A percentile compares a stretch with the other conserved stretches of the same genome.
Evolutionary conservation across 2,329 filamentous ascomycete species (phyloP).

Genomic region (Nigrograna mackinnonii): DNA sequence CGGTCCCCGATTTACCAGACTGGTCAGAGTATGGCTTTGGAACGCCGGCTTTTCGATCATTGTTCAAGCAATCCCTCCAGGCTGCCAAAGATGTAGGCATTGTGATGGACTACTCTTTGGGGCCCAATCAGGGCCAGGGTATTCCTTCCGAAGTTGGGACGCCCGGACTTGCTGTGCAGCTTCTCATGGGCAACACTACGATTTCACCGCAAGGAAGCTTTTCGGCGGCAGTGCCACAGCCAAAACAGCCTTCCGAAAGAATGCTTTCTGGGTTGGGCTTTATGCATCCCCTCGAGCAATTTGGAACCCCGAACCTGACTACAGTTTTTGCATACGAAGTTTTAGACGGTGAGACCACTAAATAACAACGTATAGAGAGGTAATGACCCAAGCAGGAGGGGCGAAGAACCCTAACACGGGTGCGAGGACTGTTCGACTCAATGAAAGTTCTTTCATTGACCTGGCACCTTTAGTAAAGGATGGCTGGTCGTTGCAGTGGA

Average conservation of each 20-base stretch:
- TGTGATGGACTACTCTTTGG: slow-evolving; percentile 53
- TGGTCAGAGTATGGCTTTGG: slow-evolving; percentile 47
- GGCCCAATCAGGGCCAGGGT: slow-evolving; percentile 53
- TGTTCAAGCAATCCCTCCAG: slow-evolving; percentile 22
- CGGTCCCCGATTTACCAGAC: slow-evolving; percentile 17
- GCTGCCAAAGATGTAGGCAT: slow-evolving; percentile 34
- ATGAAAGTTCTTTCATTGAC: slow-evolving; percentile 17
- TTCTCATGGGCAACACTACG: slow-evolving; percentile 15
- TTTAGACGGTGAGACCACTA: slow-evolving; percentile 4
- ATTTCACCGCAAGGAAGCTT: slow-evolving; percentile 9
- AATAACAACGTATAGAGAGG: too few relatives aligned
- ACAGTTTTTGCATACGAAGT: slow-evolving; percentile 15
- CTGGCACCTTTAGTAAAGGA: slow-evolving; percentile 12
- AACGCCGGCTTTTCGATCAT: slow-evolving; percentile 16
- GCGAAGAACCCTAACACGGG: background rate
- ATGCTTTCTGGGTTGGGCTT: slow-evolving; percentile 8
- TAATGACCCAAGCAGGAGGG: too few relatives aligned
- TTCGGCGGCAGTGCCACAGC: slow-evolving; percentile 10
- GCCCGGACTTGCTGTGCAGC: slow-evolving; percentile 16
- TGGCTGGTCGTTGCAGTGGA: slow-evolving; percentile 14
- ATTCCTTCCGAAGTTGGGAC: too few relatives aligned
- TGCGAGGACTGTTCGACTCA: slow-evolving; percentile 6
- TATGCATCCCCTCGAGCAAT: slow-evolving; percentile 19
- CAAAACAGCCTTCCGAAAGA: slow-evolving; percentile 5
- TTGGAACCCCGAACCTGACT: slow-evolving; percentile 13